Base-by-base conservation (phyloP, 495 filamentous ascomycete species). In the Podospora comata region DNA sequence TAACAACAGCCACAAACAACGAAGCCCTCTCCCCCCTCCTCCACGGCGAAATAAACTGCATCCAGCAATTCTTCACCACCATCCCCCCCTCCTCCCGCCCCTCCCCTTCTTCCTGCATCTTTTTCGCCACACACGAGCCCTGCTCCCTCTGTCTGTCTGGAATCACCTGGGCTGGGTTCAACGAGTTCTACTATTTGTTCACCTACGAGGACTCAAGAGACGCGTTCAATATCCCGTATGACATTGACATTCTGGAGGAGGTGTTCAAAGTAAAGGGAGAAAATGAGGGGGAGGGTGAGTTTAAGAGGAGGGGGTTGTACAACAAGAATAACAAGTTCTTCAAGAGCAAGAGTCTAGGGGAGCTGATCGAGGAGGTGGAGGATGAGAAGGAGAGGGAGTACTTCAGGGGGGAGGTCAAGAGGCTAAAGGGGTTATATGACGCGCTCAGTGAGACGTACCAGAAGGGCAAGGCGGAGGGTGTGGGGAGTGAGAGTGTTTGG, bases 41-140 rank as follows among this genome's bases (percentile, higher is more conserved):
- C 4, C 79, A 81, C 68, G 77, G 78, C 68, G 79, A 81, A 67
- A 79, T 81, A 73, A 81, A 81, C 73, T 81, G 79, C 72, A 80
- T 81, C 73, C 78, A 79, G 70, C 70, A 79, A 44, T 81, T 79
- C 69, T 80, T 80, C 62, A 48, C 74, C 0, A 2, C 39, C 39
- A 5, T 48, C 39, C 70, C 75, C 0, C 54, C 70, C 16, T 63
- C 68, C 27, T 66, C 58, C 39, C 67, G 72, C n/a, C 76, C 73
- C 0, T 64, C 65, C 48, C 72, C 77, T 57, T 74, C 71, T 30
- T 75, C 80, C 70, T 79, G 76, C 74, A 70, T 81, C 67, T 80
- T 81, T 73, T 76, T 81, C 34, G 77, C 78, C 16, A 81, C 79
- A 16, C 79, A 81, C 65, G 79, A 81, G 65, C 78, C 79, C 16